These are phyloP conservation scores for Mangifera indica DNA, from an alignment of 345 rosid species.

Conservation along the genomic window DNA sequence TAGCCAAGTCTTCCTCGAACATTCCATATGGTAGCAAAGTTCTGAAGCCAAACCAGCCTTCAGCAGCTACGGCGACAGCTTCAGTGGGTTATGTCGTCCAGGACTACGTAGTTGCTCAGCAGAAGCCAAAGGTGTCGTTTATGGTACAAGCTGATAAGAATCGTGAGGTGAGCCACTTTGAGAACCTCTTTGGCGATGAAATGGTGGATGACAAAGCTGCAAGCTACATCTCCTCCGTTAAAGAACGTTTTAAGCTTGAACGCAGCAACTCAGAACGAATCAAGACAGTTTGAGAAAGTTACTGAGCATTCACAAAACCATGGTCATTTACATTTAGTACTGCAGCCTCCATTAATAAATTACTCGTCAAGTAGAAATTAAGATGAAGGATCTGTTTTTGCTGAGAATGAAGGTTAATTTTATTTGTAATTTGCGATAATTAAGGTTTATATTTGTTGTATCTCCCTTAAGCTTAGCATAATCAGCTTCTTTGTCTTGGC, in stretches of 20 bases:
- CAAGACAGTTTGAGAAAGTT: constrained; percentile 10
- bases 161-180: constrained; percentile 30
- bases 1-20: constrained; percentile 30
- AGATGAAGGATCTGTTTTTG: too few species aligned
- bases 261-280: constrained; percentile 29
- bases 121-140: constrained; percentile 41
- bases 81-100: constrained; percentile 25
- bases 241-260: constrained; percentile 60
- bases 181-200: constrained; percentile 37
- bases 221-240: constrained; percentile 50
- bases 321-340: too few species aligned
- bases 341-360: too few species aligned
- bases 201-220: constrained; percentile 49
- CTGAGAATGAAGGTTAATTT: too few species aligned
- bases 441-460: too few species aligned
- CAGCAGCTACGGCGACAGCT: constrained; percentile 19
- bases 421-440: too few species aligned
- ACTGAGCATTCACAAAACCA: too few species aligned
- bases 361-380: too few species aligned
- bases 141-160: constrained; percentile 23
- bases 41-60: constrained; percentile 24
- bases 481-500: too few species aligned
- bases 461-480: too few species aligned
- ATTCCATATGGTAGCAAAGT: constrained; percentile 30
- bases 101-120: constrained; percentile 35